Percentiles rank a stretch among this genome's conserved stretches.
Evolutionary conservation across 805 yeast genomes (phyloP).

Genomic region (Saccharomycopsis sp.): DNA sequence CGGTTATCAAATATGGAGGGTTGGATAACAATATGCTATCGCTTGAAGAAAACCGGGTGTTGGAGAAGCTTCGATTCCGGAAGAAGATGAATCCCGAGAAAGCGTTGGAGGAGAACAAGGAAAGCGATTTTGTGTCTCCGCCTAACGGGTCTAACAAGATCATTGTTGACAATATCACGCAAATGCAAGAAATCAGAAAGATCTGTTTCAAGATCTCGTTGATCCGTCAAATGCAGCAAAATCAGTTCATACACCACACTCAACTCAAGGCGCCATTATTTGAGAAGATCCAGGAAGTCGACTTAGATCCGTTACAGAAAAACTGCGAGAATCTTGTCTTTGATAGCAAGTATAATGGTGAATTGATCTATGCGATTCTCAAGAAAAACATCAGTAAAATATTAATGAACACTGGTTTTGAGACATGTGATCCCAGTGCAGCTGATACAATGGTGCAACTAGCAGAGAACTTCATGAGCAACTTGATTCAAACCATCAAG

Average conservation of each 20-base stretch:
- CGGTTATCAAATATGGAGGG: constrained; percentile 54
- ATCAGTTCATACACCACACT: constrained; percentile 65
- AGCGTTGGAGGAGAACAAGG: constrained; percentile 28
- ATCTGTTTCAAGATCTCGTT: constrained; percentile 83
- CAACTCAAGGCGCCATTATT: constrained; percentile 67
- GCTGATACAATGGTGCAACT: constrained; percentile 73
- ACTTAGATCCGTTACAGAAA: constrained; percentile 78
- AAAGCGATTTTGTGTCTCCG: constrained; percentile 36
- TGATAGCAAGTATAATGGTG: constrained; percentile 47
- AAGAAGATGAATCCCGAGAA: constrained; percentile 28
- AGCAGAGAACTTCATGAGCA: constrained; percentile 73
- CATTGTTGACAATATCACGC: constrained; percentile 57
- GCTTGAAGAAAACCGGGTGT: constrained; percentile 37
- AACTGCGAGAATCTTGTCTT: constrained; percentile 49
- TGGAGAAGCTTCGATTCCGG: constrained; percentile 14
- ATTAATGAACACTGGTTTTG: constrained; percentile 90
- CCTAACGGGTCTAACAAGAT: constrained; percentile 55
- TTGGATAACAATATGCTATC: constrained; percentile 41
- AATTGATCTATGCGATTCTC: constrained; percentile 59
- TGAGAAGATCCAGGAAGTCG: constrained; percentile 55
- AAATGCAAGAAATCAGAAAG: constrained; percentile 84
- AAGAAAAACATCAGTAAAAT: constrained; percentile 67
- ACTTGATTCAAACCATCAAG: constrained; percentile 64
- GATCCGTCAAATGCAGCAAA: constrained; percentile 86
- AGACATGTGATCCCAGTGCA: constrained; percentile 71